Conservation (phyloP, 2,329 filamentous ascomycete genomes). For the Cercospora beticola region DNA sequence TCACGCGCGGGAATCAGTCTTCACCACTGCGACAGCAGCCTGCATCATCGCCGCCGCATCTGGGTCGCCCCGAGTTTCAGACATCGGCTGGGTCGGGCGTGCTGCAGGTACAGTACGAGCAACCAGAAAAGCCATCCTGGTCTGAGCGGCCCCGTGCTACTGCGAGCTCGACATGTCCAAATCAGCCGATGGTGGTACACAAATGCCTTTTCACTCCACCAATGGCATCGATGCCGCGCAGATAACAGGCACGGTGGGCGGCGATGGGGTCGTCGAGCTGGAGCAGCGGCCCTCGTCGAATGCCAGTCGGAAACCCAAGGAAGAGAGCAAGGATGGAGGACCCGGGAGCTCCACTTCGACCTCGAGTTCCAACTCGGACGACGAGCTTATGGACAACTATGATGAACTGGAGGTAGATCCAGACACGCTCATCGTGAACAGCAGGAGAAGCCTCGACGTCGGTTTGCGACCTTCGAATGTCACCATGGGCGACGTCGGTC, state of each 20-base stretch:
- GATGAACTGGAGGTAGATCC: slow-evolving; percentile 41
- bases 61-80: background rate
- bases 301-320: background rate
- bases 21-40: background rate
- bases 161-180: background rate
- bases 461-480: slow-evolving; percentile 21
- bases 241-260: slow-evolving; percentile 25
- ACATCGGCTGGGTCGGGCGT: background rate
- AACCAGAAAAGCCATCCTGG: slow-evolving; percentile 1
- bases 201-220: slow-evolving; percentile 3
- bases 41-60: background rate
- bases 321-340: slow-evolving; percentile 6
- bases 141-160: background rate
- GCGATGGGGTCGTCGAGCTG: slow-evolving; percentile 26
- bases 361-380: slow-evolving; percentile 20
- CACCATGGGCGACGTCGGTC: slow-evolving; percentile 4
- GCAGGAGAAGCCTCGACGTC: slow-evolving; percentile 33
- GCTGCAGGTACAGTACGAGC: slow-evolving; percentile 8
- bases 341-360: background rate
- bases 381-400: slow-evolving; percentile 45
- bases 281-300: slow-evolving; percentile 6
- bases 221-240: slow-evolving; percentile 26
- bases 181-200: background rate
- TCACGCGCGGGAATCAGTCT: background rate
- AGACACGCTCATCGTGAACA: slow-evolving; percentile 40